phyloP scores from a whole-genome alignment of 768 basidiomycete species.

The Paxillus ammoniavirescens region DNA sequence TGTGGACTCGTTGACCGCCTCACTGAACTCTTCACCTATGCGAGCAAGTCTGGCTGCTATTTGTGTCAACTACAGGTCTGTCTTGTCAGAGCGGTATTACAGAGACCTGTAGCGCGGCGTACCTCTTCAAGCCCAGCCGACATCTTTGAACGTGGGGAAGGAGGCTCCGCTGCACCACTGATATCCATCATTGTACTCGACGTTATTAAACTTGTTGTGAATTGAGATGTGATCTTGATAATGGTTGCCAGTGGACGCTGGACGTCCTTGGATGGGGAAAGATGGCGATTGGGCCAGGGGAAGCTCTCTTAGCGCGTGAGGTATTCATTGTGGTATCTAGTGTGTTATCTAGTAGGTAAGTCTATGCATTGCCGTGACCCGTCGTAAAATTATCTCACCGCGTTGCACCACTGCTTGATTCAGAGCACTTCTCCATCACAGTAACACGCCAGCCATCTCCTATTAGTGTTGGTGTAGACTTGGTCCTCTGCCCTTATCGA shows the following conservation, averaged over 20 bases:
- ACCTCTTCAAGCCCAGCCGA: constrained; percentile 30
- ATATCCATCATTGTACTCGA: not conserved
- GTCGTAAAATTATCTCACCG: constrained; percentile 20
- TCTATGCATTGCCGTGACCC: not conserved
- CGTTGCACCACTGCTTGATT: not conserved
- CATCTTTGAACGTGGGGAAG: constrained; percentile 19
- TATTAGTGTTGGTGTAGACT: too few relatives aligned
- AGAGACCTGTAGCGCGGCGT: not conserved
- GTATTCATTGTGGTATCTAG: constrained; percentile 7
- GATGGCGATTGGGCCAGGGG: constrained; percentile 3
- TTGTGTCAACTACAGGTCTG: constrained; percentile 20
- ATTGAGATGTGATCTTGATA: not conserved
- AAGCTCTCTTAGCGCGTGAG: not conserved
- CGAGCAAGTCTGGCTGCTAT: constrained; percentile 25
- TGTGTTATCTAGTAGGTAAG: constrained; percentile 15
- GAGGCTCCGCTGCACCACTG: not conserved
- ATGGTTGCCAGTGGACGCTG: not conserved
- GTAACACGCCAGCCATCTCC: constrained; percentile 7
- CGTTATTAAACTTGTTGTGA: not conserved
- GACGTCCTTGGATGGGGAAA: constrained; percentile 1
- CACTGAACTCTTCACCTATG: constrained; percentile 32
- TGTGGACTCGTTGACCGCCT: constrained; percentile 16
- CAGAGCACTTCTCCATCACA: constrained; percentile 7
- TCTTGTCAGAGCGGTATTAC: not conserved
- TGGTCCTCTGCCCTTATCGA: constrained; percentile 22